Percentiles rank a stretch among this genome's conserved stretches.
Evolutionary conservation across 1,284 basidiomycete genomes (phyloP).

Genomic region (Phellopilus nigrolimitatus): DNA sequence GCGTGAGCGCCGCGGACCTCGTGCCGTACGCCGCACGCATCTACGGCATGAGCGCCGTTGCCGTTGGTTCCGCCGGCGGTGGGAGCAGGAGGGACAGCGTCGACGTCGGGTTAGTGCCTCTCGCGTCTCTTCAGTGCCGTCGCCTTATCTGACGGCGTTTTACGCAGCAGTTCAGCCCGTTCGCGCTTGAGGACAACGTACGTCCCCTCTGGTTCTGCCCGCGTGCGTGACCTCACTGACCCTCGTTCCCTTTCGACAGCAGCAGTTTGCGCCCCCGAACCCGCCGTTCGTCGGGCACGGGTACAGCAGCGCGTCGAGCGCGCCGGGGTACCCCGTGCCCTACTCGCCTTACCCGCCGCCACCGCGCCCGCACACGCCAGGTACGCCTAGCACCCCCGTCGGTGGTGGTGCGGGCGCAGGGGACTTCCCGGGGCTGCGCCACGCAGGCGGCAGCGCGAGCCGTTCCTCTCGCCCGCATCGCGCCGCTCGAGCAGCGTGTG

Average conservation of each 20-base stretch:
- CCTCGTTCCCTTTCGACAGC: too few relatives aligned
- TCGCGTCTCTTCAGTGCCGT: too few relatives aligned
- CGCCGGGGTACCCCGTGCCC: too few relatives aligned
- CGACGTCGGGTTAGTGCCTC: not conserved
- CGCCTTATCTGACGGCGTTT: too few relatives aligned
- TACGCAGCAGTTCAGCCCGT: too few relatives aligned
- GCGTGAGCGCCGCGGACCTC: too few relatives aligned
- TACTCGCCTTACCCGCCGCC: constrained; percentile 16
- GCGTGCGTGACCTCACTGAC: too few relatives aligned
- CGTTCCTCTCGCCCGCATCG: constrained; percentile 64
- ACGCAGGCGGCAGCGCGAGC: constrained; percentile 35
- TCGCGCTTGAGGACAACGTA: too few relatives aligned
- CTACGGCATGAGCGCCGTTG: not conserved
- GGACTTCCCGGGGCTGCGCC: constrained; percentile 7
- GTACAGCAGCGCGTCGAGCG: constrained; percentile 1
- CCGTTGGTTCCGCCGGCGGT: not conserved
- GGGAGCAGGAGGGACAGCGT: too few relatives aligned
- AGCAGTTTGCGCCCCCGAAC: constrained; percentile 7
- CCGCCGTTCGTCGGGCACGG: constrained; percentile 13
- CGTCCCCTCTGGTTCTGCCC: not conserved
- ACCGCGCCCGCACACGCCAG: too few relatives aligned
- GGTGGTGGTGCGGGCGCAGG: too few relatives aligned
- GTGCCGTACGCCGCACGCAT: constrained; percentile 12
- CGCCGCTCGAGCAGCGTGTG: constrained; percentile 55
- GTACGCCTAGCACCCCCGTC: constrained; percentile 14